Evolutionary conservation across 2,329 filamentous ascomycete genomes (phyloP).

Genomic region (Hymenoscyphus fraxineus): DNA sequence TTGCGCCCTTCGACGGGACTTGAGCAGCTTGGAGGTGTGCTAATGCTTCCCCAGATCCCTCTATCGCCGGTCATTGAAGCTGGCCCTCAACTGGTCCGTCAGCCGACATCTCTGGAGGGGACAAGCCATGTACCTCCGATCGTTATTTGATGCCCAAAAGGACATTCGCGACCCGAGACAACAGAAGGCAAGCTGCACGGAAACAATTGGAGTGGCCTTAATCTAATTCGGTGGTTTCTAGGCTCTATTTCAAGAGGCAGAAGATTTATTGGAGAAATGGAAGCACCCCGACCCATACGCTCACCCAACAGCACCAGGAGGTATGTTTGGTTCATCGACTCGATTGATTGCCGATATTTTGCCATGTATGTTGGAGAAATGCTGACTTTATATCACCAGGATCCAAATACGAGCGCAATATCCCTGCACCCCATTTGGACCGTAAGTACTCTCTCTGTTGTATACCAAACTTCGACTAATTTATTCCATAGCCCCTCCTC

Average conservation of each 20-base stretch:
- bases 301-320: conserved; percentile 87
- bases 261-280: conserved; percentile 85
- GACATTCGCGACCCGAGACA: conserved; percentile 79
- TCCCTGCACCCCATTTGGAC: conserved; percentile 74
- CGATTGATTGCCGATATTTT: not conserved
- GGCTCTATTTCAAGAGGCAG: conserved; percentile 82
- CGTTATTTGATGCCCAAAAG: conserved; percentile 90
- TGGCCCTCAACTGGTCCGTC: conserved; percentile 92
- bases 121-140: conserved; percentile 92
- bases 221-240: conserved; percentile 39
- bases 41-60: conserved; percentile 53
- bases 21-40: conserved; percentile 6
- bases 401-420: conserved; percentile 93
- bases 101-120: conserved; percentile 91
- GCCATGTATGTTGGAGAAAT: not conserved
- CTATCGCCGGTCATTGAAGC: conserved; percentile 89
- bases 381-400: conserved; percentile 46
- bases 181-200: conserved; percentile 55
- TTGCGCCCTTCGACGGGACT: not conserved
- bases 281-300: conserved; percentile 96
- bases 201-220: not conserved
- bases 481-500: conserved; percentile 28
- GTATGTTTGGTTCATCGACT: conserved; percentile 46
- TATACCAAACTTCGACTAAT: conserved; percentile 11
- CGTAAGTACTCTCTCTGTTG: conserved; percentile 55